Conservation (phyloP, 192 early-diverging fungal species). For the Diversispora epigaea region DNA sequence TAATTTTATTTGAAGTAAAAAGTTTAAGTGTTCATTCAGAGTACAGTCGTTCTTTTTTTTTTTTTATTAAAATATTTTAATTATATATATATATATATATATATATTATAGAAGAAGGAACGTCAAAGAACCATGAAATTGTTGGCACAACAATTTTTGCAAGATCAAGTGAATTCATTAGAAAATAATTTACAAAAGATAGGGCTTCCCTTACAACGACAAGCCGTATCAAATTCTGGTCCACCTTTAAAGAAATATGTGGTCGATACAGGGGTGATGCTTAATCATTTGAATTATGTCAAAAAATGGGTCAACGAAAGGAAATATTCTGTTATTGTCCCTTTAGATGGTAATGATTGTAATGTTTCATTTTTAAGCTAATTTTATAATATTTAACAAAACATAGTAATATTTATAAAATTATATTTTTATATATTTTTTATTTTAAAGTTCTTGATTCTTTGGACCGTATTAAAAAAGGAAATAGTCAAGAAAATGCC, state of each 20-base stretch:
- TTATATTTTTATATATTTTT: not conserved
- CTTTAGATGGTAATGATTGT: slow-evolving; percentile 46
- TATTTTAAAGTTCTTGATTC: slow-evolving; percentile 45
- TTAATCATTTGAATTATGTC: slow-evolving; percentile 48
- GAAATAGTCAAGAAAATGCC: slow-evolving; percentile 46
- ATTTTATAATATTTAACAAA: not conserved
- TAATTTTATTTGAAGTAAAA: too few species aligned
- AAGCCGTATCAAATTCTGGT: not conserved
- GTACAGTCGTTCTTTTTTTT: not conserved
- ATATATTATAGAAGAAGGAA: slow-evolving; percentile 39
- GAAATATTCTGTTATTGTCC: slow-evolving; percentile 51
- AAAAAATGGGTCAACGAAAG: slow-evolving; percentile 47
- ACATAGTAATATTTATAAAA: not conserved
- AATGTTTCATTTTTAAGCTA: not conserved
- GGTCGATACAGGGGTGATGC: slow-evolving; percentile 49
- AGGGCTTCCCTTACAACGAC: slow-evolving; percentile 5
- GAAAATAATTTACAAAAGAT: slow-evolving; percentile 43
- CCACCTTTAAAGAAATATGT: slow-evolving; percentile 32
- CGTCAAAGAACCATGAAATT: slow-evolving; percentile 44
- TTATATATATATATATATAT: not conserved
- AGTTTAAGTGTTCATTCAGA: not conserved
- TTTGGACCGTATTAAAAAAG: slow-evolving; percentile 57
- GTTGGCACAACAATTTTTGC: slow-evolving; percentile 41
- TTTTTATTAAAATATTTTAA: not conserved
- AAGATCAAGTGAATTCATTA: slow-evolving; percentile 44